phyloP scores from a whole-genome alignment of 1,139 yeast species.

The Nakaseomyces uthaithaninus region DNA sequence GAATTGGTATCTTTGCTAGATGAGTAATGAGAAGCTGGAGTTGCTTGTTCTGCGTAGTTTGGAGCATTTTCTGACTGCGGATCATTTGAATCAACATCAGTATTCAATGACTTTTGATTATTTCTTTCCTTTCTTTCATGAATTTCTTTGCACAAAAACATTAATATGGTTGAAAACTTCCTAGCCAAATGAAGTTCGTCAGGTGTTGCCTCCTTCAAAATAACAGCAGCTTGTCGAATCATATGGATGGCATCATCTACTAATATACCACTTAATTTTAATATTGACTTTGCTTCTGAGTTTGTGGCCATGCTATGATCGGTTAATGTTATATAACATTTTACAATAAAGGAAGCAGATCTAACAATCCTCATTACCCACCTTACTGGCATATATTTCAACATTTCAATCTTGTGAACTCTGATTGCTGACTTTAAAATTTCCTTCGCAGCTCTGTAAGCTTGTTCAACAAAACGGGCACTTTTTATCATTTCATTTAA shows the following conservation, averaged over 20 bases:
- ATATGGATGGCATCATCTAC: constrained; percentile 60
- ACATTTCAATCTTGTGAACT: constrained; percentile 54
- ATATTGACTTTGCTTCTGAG: constrained; percentile 34
- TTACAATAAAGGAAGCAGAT: constrained; percentile 84
- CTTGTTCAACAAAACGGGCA: constrained; percentile 71
- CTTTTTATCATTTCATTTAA: constrained; percentile 66
- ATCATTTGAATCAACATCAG: background rate
- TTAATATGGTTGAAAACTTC: constrained; percentile 69
- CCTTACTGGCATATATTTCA: constrained; percentile 77
- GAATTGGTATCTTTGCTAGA: background rate
- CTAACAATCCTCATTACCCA: constrained; percentile 87
- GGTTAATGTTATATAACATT: constrained; percentile 66
- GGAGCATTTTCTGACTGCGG: background rate
- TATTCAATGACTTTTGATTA: background rate
- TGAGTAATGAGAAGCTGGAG: background rate
- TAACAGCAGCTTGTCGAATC: constrained; percentile 66
- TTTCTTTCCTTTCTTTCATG: constrained; percentile 32
- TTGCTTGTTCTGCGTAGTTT: background rate
- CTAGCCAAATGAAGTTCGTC: constrained; percentile 82
- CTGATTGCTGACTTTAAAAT: constrained; percentile 64
- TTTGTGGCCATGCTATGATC: constrained; percentile 19
- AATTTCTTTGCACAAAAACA: constrained; percentile 73
- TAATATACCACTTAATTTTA: constrained; percentile 57
- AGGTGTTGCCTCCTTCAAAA: constrained; percentile 75
- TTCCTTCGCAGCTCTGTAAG: constrained; percentile 79